Percentiles rank a stretch among this genome's conserved stretches.
These are phyloP conservation scores for Orbilia javanica DNA, from an alignment of 2,329 filamentous ascomycete species.

Conservation along the genomic window DNA sequence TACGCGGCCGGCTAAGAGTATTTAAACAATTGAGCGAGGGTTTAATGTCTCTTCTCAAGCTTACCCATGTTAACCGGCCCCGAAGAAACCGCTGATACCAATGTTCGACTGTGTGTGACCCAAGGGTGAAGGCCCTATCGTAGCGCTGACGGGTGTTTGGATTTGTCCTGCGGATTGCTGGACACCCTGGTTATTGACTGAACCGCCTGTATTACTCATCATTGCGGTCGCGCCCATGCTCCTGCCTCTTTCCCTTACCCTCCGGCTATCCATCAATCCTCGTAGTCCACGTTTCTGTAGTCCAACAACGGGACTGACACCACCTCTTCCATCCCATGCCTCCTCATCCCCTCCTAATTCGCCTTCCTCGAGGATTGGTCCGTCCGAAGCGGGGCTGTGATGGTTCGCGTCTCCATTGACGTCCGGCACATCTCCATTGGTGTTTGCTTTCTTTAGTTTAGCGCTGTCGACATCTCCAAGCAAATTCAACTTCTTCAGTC, in stretches of 20 bases:
- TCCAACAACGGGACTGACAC: slow-evolving; percentile 90
- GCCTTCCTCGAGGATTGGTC: slow-evolving; percentile 64
- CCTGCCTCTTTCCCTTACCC: slow-evolving; percentile 79
- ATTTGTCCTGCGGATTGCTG: not conserved
- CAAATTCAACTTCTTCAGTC: slow-evolving; percentile 73
- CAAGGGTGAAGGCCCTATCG: slow-evolving; percentile 25
- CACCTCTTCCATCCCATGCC: slow-evolving; percentile 78
- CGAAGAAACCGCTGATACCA: slow-evolving; percentile 44
- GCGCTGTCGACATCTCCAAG: slow-evolving; percentile 61
- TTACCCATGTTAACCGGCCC: slow-evolving; percentile 31
- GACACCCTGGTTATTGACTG: not conserved
- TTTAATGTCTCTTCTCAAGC: not conserved
- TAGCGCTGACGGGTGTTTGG: slow-evolving; percentile 40
- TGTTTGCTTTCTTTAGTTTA: slow-evolving; percentile 39
- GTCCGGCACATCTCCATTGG: slow-evolving; percentile 37
- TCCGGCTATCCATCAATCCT: slow-evolving; percentile 92
- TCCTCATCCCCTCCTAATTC: slow-evolving; percentile 69
- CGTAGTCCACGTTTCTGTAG: slow-evolving; percentile 92
- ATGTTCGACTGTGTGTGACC: slow-evolving; percentile 22
- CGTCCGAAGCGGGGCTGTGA: slow-evolving; percentile 61
- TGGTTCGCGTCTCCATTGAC: slow-evolving; percentile 41
- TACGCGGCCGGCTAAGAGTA: slow-evolving; percentile 28
- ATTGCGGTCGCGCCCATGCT: slow-evolving; percentile 62
- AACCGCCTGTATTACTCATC: slow-evolving; percentile 32
- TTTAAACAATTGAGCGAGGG: slow-evolving; percentile 36